Evolutionary conservation across 805 yeast genomes (phyloP), one percentile per base, ranked within the genome.

Genomic region (Wickerhamiella sergipiensis): DNA sequence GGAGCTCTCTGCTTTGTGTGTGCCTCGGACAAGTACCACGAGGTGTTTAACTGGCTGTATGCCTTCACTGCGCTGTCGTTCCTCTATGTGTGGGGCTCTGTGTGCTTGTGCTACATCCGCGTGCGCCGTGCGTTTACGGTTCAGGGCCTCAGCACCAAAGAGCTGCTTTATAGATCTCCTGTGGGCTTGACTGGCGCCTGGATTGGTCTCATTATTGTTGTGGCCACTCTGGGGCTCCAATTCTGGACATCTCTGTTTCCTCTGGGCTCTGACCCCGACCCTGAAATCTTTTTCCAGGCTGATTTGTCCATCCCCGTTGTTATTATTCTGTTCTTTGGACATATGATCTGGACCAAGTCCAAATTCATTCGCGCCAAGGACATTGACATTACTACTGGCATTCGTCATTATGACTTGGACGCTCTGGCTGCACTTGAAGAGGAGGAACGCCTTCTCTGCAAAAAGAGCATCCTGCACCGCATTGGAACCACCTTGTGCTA

Each of bases 231-330:
- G 54, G 68, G 77, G 50, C 85, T 88, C 21, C 89, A 85, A 69
- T 83, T 86, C 71, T 85, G 89, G 86, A 73, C 81, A 53, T 88
- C 92, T 8, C 68, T 83, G 44, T 85, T 73, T 73, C 95, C 95
- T 50, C 61, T 79, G 67, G 78, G 70, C 23, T 62, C 43, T 12
- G 29, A 51, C 3, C 65, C 71, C 33, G 54, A 7, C 17, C 77
- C 83, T 49, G 71, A 67, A 62, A 43, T 23, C n/a, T 78, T 50
- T 46, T 57, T 57, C 57, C 58, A 57, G 78, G 78, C 48, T 68
- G 80, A 47, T 71, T 46, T 57, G 48, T 78, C 45, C 81, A 83
- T 54, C 22, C 62, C 62, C 8, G 52, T 53, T 6, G 47, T 58
- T 42, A 43, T 58, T 18, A 50, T 51, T 7, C 31, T 58, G 38